Evolutionary conservation across 2,329 filamentous ascomycete genomes (phyloP).

Genomic region (Ophiostoma australiae): DNA sequence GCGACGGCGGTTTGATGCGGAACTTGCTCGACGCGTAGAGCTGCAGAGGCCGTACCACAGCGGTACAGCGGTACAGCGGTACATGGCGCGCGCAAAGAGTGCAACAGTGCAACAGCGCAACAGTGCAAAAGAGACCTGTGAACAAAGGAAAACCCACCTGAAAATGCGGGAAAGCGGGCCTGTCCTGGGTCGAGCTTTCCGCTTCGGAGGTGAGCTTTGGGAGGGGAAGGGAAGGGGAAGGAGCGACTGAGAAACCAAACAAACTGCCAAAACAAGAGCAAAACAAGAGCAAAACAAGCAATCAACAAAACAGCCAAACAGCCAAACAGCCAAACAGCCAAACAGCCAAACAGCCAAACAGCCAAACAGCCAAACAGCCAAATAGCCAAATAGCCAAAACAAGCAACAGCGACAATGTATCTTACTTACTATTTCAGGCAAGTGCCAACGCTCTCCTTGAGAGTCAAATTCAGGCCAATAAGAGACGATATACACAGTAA

Average conservation of each 20-base stretch:
- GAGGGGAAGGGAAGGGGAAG: conserved; percentile 18
- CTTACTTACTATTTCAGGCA: background rate
- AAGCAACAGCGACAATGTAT: background rate
- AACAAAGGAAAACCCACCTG: conserved; percentile 16
- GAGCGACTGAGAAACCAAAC: background rate
- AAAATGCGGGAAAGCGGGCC: conserved; percentile 28
- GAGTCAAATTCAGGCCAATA: background rate
- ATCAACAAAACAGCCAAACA: background rate
- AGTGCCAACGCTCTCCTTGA: background rate
- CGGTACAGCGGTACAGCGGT: background rate
- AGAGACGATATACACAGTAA: background rate
- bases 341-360: background rate
- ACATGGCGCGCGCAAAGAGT: background rate
- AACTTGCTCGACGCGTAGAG: conserved; percentile 6
- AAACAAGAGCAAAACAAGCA: conserved; percentile 3
- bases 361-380: background rate
- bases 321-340: background rate
- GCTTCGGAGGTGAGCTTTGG: conserved; percentile 22
- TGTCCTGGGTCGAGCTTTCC: conserved; percentile 19
- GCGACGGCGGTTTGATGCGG: background rate
- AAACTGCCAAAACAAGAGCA: background rate
- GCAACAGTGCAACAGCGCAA: background rate
- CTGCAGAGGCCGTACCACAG: no score
- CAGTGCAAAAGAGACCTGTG: conserved; percentile 14
- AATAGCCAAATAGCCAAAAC: background rate